A percentile compares a stretch with the other conserved stretches of the same genome.
Conservation (phyloP, 2,329 filamentous ascomycete genomes). For the Whalleya microplaca region DNA sequence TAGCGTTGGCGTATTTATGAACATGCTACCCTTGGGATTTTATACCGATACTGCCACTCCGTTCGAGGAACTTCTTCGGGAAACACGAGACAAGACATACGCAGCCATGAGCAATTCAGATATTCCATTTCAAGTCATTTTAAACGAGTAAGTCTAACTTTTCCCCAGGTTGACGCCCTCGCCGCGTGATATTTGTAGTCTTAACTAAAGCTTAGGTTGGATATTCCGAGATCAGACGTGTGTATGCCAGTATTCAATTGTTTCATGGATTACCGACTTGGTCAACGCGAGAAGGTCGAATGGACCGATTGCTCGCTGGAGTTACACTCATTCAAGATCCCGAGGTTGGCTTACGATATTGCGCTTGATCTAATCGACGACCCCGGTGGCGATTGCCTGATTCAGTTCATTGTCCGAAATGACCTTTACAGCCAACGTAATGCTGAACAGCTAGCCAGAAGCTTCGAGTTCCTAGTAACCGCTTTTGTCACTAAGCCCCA, state of each 20-base stretch:
- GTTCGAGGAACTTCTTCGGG: slow-evolving; percentile 7
- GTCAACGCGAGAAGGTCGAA: background rate
- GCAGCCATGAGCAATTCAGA: slow-evolving; percentile 45
- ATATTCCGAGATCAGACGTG: slow-evolving; percentile 2
- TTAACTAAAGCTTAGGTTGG: background rate
- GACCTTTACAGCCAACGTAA: background rate
- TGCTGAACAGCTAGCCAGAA: background rate
- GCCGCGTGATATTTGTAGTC: no score
- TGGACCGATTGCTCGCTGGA: background rate
- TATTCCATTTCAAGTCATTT: slow-evolving; percentile 28
- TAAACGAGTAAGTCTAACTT: slow-evolving; percentile 29
- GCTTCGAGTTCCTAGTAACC: background rate
- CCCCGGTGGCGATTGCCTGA: background rate
- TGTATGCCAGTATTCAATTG: slow-evolving; percentile 7
- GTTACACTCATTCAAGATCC: background rate
- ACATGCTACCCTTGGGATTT: slow-evolving; percentile 52
- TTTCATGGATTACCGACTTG: slow-evolving; percentile 11
- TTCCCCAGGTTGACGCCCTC: no score
- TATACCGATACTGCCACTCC: no score
- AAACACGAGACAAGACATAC: slow-evolving; percentile 31
- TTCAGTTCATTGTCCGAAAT: background rate
- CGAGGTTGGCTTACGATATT: slow-evolving; percentile 7
- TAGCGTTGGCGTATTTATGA: slow-evolving; percentile 52
- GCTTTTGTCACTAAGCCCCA: background rate
- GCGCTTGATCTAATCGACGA: slow-evolving; percentile 7